A percentile compares a stretch with the other conserved stretches of the same genome.
Evolutionary conservation across 768 basidiomycete genomes (phyloP).

Genomic region (Epithele typhae): DNA sequence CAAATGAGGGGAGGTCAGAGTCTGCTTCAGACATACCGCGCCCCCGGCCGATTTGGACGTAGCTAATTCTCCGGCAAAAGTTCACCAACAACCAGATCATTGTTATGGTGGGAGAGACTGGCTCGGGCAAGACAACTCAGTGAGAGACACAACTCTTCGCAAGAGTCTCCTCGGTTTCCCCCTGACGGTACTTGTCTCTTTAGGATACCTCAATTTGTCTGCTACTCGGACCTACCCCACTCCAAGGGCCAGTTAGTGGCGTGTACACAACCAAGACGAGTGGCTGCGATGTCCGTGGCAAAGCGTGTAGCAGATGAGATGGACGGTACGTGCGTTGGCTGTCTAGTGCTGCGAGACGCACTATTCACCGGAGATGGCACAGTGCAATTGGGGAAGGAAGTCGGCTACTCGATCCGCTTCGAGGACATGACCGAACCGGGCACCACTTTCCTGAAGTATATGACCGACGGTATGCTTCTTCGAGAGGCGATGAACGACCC

Average conservation of each 20-base stretch:
- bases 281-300: slow-evolving; percentile 97
- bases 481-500: slow-evolving; percentile 98
- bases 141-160: slow-evolving; percentile 35
- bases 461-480: slow-evolving; percentile 99
- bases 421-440: slow-evolving; percentile 92
- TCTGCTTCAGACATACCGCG: slow-evolving; percentile 21
- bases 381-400: slow-evolving; percentile 92
- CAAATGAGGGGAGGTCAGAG: slow-evolving; percentile 26
- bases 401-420: slow-evolving; percentile 97
- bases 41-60: slow-evolving; percentile 14
- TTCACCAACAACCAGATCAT: slow-evolving; percentile 81
- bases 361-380: too few species aligned
- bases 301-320: slow-evolving; percentile 99
- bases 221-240: slow-evolving; percentile 90
- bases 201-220: slow-evolving; percentile 96
- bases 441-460: slow-evolving; percentile 96
- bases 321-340: slow-evolving; percentile 64
- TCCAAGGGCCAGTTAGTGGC: slow-evolving; percentile 87
- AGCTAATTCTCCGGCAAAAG: slow-evolving; percentile 35
- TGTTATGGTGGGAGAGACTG: slow-evolving; percentile 92
- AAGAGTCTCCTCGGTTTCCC: not conserved
- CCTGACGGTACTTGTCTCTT: not conserved
- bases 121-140: slow-evolving; percentile 96
- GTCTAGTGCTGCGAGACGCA: too few species aligned
- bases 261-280: slow-evolving; percentile 94